Conservation (phyloP, 441 rosid species). For the Euphorbia celastroides region DNA sequence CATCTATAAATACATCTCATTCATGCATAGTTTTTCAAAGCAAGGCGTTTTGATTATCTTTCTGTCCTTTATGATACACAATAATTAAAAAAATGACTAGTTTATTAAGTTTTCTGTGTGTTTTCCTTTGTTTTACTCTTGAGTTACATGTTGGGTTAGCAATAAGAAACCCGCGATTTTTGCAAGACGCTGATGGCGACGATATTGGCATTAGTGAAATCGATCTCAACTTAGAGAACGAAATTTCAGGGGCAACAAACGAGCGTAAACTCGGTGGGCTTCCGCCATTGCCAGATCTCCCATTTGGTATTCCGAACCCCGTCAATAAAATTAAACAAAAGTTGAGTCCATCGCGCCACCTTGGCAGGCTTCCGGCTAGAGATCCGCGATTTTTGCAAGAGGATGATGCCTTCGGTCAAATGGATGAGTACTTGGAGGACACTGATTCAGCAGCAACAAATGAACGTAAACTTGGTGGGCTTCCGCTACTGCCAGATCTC, state of each 20-base stretch:
- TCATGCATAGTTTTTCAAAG: neutral
- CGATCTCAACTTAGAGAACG: too few relatives aligned
- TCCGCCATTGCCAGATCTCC: too few relatives aligned
- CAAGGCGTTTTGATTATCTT: neutral
- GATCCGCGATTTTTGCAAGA: neutral
- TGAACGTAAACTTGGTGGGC: neutral
- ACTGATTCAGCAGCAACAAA: neutral
- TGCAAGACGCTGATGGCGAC: too few relatives aligned
- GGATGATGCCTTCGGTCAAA: neutral
- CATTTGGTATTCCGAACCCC: too few relatives aligned
- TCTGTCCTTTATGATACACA: neutral
- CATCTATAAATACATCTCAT: neutral
- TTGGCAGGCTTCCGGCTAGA: neutral
- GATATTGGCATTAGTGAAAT: too few relatives aligned
- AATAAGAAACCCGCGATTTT: neutral
- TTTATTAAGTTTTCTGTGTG: neutral
- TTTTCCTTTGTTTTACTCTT: neutral
- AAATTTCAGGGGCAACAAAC: neutral
- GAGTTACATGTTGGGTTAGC: neutral
- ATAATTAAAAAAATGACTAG: neutral
- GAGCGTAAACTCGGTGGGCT: neutral
- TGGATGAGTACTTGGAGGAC: too few relatives aligned
- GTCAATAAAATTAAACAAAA: too few relatives aligned
- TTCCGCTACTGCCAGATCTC: too few relatives aligned
- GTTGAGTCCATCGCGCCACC: too few relatives aligned